A percentile compares a stretch with the other conserved stretches of the same genome.
phyloP scores from a whole-genome alignment of 2,329 filamentous ascomycete genomes.

The Lojkania enalia region DNA sequence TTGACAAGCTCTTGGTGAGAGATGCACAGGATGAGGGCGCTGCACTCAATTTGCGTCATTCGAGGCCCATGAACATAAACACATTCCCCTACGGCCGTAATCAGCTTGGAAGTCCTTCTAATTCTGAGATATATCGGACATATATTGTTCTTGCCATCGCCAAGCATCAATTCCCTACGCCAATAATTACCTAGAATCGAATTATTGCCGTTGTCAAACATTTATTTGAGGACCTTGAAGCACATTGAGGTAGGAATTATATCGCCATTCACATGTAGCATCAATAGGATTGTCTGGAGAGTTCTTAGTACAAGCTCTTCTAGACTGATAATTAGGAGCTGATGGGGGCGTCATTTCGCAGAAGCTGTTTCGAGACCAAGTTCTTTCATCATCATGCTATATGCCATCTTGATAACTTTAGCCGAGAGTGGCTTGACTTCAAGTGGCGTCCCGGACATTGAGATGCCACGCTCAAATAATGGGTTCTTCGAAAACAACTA shows the following conservation, averaged over 20 bases:
- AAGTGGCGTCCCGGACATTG: slow-evolving; percentile 37
- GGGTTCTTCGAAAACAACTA: slow-evolving; percentile 24
- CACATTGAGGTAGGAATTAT: slow-evolving; percentile 33
- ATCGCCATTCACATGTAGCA: slow-evolving; percentile 49
- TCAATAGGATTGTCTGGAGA: slow-evolving; percentile 37
- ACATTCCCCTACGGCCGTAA: slow-evolving; percentile 18
- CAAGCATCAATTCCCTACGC: slow-evolving; percentile 51
- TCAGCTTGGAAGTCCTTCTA: background rate
- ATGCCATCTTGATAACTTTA: slow-evolving; percentile 45
- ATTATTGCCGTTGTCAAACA: background rate
- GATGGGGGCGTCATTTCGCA: slow-evolving; percentile 43
- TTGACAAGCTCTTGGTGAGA: slow-evolving; percentile 28
- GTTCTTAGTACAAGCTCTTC: slow-evolving; percentile 45
- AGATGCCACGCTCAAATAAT: slow-evolving; percentile 26
- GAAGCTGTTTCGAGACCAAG: slow-evolving; percentile 42
- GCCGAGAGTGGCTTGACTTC: slow-evolving; percentile 44
- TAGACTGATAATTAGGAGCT: slow-evolving; percentile 42
- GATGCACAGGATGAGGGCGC: slow-evolving; percentile 31
- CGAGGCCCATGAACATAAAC: slow-evolving; percentile 24
- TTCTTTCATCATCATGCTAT: slow-evolving; percentile 42
- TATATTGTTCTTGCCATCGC: slow-evolving; percentile 52
- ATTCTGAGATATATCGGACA: slow-evolving; percentile 11
- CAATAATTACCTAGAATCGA: slow-evolving; percentile 43
- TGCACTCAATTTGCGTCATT: slow-evolving; percentile 19
- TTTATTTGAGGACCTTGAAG: slow-evolving; percentile 11